Base-by-base conservation (phyloP, 805 yeast species). In the Ogataea pini region DNA sequence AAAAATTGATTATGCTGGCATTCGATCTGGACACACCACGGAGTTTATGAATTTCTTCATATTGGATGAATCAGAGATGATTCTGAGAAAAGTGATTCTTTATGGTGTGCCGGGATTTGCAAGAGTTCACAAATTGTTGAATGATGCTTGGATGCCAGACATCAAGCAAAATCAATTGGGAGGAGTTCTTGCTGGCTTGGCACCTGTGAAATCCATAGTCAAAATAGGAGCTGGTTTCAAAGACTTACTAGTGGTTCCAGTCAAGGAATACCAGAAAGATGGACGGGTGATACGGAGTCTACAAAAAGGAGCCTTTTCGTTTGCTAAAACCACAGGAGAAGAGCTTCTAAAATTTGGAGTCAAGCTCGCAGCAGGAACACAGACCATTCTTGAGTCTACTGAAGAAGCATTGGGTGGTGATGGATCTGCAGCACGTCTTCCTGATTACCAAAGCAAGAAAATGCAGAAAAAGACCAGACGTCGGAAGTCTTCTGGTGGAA, bases 1-100 rank as follows among this genome's bases (percentile, higher is more conserved):
- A 63, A 86, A 82, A 55, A 76, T 92, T 24, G 96, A 92, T 64
- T 88, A 86, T 61, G 79, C 82, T 2, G 97, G 96, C 0, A 76
- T 91, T 25, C 73, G 88, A 49, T 85, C 96, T 0, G 98, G 98
- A 0, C 89, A 85, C 51, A 79, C 89, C 0, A 83, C 86, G 2
- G 97, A 92, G 63, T 78, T 94, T 44, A 82, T 89, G 78, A 94
- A 94, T 63, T 80, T 94, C 53, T 91, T 94, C 67, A 84, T 85
- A 7, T 73, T 94, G 32, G 97, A 92, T 60, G 97, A 90, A 33
- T 86, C 97, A 0, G 82, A 79, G 33, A 77, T 94, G 61, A 72
- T 76, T 0, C 69, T 94, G 52, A 78, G 80, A 50, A 76, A 78
- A 14, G 77, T 83, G 1, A 76, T 77, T 1, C 60, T 91, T 3